phyloP scores from a whole-genome alignment of 2,329 filamentous ascomycete species.

The Ceratocystis colombiana region DNA sequence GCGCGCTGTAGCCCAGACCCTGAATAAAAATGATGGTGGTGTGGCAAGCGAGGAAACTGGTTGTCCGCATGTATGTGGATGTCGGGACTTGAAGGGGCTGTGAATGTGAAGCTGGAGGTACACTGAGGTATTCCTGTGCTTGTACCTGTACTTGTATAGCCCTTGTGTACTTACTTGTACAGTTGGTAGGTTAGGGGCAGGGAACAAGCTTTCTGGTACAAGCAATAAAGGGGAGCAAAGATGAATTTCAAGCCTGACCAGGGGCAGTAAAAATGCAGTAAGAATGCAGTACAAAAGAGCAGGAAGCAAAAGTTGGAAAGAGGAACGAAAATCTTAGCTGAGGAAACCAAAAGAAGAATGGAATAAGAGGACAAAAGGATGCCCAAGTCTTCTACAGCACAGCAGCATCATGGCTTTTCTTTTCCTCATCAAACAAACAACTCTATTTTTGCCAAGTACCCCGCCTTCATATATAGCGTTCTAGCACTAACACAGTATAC shows the following conservation, averaged over 20 bases:
- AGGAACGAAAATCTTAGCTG: background rate
- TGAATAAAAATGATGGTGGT: background rate
- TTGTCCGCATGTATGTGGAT: too few species aligned
- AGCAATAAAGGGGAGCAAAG: background rate
- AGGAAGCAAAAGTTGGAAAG: background rate
- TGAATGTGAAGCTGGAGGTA: background rate
- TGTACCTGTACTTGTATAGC: background rate
- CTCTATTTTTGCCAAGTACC: conserved; percentile 5
- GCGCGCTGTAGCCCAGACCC: background rate
- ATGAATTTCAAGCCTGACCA: background rate
- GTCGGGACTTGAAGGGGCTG: background rate
- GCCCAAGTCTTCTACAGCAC: background rate
- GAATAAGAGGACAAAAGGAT: background rate
- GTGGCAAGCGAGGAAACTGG: too few species aligned
- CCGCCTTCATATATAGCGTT: conserved; percentile 2
- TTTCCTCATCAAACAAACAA: background rate
- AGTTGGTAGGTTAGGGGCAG: background rate
- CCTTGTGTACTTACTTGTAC: too few species aligned
- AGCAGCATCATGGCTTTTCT: background rate
- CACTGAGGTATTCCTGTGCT: background rate
- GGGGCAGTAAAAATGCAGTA: conserved; percentile 5
- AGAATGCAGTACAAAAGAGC: background rate
- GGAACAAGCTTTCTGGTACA: background rate
- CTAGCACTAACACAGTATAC: background rate
- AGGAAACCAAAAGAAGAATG: background rate